Base-by-base conservation (phyloP, 2,329 filamentous ascomycete genomes). In the Plenodomus biglobosus region DNA sequence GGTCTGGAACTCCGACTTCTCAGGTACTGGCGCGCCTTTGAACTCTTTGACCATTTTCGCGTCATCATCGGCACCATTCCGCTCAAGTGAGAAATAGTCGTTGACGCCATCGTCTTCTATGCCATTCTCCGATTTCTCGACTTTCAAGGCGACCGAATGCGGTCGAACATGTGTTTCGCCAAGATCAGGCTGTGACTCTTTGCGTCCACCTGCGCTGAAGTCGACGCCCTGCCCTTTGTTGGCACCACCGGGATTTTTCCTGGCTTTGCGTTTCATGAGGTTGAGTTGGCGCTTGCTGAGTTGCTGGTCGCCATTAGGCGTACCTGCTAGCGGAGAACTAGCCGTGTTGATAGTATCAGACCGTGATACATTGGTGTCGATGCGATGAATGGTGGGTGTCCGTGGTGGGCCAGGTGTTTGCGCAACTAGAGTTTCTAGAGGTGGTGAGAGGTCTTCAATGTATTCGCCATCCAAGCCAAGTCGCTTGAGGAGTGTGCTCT, bases 251-350 rank as follows among this genome's bases (percentile, higher is more conserved):
- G 91, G 86, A 61, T 95, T 90, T 61, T 87, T 85, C 74, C 97
- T 99, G 37, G 91, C 85, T 69, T 97, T 96, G 37, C 94, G 84
- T 73, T 97, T 97, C 8, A 99, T 76, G 43, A 94, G 90, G 65
- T 99, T 99, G 17, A 96, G 82, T 65, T 99, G 94, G 36, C 94
- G 85, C 52, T 94, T 92, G 75, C 94, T 97, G 42, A 99, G 78
- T 3, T 81, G 53, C 17, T 65, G 59, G 74, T 63, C 62, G 40
- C 65, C 66, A 32, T 64, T 68, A 41, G 78, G 77, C 13, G 76
- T 72, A 42, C 73, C 69, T 32, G 66, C 52, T 17, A 66, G 62
- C 11, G 80, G 78, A 3, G 81, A 81, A 30, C 73, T 68, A 7
- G 64, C 65, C 42, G 73, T 75, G 15, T 74, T 70, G 19, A 78